These are phyloP conservation scores for Penicillium lagena DNA, from an alignment of 495 filamentous ascomycete genomes.

Conservation along the genomic window DNA sequence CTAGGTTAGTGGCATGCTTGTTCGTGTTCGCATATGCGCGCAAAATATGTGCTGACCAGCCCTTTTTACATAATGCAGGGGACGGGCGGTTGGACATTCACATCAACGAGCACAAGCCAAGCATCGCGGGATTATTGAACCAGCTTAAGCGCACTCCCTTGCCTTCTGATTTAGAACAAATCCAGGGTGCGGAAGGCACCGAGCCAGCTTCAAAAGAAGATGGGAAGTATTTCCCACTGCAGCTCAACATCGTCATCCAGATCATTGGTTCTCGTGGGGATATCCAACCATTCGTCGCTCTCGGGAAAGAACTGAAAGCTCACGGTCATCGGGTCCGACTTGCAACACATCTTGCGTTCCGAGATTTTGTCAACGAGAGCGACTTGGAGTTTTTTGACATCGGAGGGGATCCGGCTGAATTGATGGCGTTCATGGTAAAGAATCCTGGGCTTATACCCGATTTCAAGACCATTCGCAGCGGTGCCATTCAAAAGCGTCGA, in stretches of 20 bases:
- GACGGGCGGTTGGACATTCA: conserved; percentile 22
- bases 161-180: conserved; percentile 8
- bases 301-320: conserved; percentile 58
- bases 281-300: conserved; percentile 68
- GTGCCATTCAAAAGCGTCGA: conserved; percentile 61
- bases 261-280: conserved; percentile 78
- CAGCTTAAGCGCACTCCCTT: conserved; percentile 6
- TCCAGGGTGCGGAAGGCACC: neutral
- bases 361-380: conserved; percentile 61
- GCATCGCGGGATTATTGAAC: conserved; percentile 15
- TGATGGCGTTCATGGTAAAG: conserved; percentile 88
- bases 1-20: conserved; percentile 4
- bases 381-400: conserved; percentile 77
- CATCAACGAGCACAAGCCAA: conserved; percentile 17
- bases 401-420: conserved; percentile 69
- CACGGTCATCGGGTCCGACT: conserved; percentile 72
- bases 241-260: conserved; percentile 72
- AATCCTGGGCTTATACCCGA: conserved; percentile 75
- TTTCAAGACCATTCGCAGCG: conserved; percentile 56
- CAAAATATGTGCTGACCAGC: too few species aligned
- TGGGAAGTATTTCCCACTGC: conserved; percentile 48
- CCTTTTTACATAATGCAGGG: conserved; percentile 1
- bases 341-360: conserved; percentile 70
- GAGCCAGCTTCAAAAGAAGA: conserved; percentile 38
- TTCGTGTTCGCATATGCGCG: too few species aligned